Conservation (phyloP, 2,329 filamentous ascomycete genomes). For the Aureobasidium sp. region DNA sequence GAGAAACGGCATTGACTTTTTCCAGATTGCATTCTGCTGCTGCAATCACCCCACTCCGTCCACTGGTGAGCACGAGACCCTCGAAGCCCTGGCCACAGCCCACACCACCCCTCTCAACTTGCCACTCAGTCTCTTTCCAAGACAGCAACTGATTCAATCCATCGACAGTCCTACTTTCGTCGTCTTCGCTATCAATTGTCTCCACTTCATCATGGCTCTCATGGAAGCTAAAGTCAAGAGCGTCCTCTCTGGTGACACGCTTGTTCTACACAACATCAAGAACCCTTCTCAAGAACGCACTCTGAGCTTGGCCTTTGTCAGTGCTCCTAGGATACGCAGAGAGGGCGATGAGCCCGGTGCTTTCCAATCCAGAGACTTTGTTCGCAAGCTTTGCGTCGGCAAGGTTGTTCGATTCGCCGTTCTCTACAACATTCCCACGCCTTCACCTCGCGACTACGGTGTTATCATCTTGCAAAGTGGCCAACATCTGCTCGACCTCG, state of each 20-base stretch:
- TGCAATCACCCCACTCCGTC: not conserved
- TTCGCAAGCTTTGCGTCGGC: slow-evolving; percentile 75
- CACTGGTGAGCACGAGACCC: slow-evolving; percentile 11
- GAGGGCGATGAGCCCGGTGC: slow-evolving; percentile 83
- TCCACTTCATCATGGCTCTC: slow-evolving; percentile 24
- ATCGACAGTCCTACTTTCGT: not conserved
- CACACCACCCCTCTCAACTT: not conserved
- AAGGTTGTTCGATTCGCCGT: slow-evolving; percentile 80
- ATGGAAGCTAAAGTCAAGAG: slow-evolving; percentile 78
- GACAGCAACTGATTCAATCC: not conserved
- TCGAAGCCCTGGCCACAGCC: not conserved
- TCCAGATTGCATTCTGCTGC: not conserved
- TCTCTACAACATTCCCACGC: slow-evolving; percentile 75
- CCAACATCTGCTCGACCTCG: slow-evolving; percentile 67
- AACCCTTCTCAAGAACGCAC: slow-evolving; percentile 76
- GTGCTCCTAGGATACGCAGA: slow-evolving; percentile 74
- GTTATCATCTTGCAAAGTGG: slow-evolving; percentile 68
- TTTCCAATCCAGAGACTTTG: slow-evolving; percentile 89
- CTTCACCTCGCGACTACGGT: slow-evolving; percentile 73
- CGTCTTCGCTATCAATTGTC: not conserved
- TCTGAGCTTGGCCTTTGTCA: slow-evolving; percentile 86
- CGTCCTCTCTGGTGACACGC: slow-evolving; percentile 85
- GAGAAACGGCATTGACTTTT: not conserved
- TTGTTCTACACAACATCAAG: slow-evolving; percentile 72
- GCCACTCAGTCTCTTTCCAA: not conserved